Evolutionary conservation across 2,329 filamentous ascomycete genomes (phyloP).

Genomic region (Neurospora sp.): DNA sequence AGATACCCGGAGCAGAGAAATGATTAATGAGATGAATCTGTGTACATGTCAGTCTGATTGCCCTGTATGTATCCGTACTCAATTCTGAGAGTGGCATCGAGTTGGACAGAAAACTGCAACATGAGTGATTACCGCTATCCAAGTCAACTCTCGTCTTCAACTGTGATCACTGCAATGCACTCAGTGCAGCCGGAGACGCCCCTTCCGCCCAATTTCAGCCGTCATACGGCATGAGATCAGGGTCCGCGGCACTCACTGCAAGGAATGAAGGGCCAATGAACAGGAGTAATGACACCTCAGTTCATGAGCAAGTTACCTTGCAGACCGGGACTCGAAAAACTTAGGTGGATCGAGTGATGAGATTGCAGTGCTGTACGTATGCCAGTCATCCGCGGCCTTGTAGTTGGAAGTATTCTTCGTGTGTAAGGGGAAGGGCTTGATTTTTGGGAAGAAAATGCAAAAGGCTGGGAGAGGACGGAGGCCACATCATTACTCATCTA

Average conservation of each 20-base stretch:
- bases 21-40: neutral
- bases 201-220: constrained; percentile 5
- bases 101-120: neutral
- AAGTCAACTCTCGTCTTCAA: neutral
- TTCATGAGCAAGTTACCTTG: neutral
- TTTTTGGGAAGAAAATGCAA: too few species aligned
- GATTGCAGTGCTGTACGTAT: neutral
- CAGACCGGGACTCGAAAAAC: too few species aligned
- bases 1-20: neutral
- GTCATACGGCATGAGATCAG: neutral
- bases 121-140: neutral
- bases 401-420: too few species aligned
- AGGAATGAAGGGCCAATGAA: neutral
- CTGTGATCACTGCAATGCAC: neutral
- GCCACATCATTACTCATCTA: too few species aligned
- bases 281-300: neutral
- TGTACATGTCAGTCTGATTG: neutral
- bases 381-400: too few species aligned
- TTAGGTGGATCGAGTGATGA: neutral
- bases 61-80: too few species aligned
- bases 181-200: constrained; percentile 1
- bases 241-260: neutral
- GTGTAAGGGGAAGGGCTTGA: too few species aligned
- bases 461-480: too few species aligned
- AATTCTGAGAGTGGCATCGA: neutral